phyloP scores from a whole-genome alignment of 169 alveolate species.

The Eimeria sp. region DNA sequence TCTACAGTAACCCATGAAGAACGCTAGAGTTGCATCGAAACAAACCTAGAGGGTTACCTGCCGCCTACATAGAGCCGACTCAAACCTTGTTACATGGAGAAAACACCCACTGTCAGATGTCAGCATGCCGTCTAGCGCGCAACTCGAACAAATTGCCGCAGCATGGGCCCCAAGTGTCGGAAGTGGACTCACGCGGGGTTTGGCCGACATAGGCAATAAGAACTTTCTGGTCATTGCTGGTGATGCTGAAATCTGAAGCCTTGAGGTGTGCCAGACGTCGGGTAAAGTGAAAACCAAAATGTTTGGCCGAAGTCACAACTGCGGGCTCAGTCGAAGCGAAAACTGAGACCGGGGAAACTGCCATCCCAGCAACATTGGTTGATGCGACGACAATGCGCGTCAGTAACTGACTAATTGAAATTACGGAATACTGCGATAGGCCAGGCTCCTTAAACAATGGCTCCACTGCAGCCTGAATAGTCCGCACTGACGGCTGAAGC shows the following conservation, averaged over 20 bases:
- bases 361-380: conserved; percentile 73
- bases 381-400: conserved; percentile 69
- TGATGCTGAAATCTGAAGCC: conserved; percentile 68
- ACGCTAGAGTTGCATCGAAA: not conserved
- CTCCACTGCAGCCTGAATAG: conserved; percentile 71
- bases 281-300: conserved; percentile 76
- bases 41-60: not conserved
- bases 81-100: not conserved
- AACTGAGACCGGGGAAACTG: conserved; percentile 51
- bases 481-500: conserved; percentile 74
- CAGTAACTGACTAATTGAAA: conserved; percentile 52
- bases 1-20: not conserved
- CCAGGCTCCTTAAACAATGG: conserved; percentile 71
- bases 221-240: conserved; percentile 51
- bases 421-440: conserved; percentile 48
- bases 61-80: not conserved
- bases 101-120: not conserved
- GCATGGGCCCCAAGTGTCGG: not conserved
- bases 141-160: not conserved
- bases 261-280: conserved; percentile 48
- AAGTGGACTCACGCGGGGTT: conserved; percentile 41
- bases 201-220: conserved; percentile 60
- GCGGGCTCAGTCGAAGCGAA: conserved; percentile 68
- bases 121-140: no score
- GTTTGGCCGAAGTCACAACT: conserved; percentile 63